phyloP scores from a whole-genome alignment of 345 rosid species.

The Hypericum perforatum region DNA sequence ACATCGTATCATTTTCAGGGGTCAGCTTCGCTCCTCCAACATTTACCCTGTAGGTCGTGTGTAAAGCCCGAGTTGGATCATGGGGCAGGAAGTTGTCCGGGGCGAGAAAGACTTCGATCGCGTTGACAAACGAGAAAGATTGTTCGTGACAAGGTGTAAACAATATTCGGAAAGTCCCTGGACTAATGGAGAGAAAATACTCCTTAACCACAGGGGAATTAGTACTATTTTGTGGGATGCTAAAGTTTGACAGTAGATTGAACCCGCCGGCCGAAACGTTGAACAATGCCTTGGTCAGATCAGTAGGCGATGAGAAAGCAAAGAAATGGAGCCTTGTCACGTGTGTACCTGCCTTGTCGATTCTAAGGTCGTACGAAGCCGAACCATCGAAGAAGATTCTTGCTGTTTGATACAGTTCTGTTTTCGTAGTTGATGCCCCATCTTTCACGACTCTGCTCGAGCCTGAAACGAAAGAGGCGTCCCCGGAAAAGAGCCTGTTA shows the following conservation, averaged over 20 bases:
- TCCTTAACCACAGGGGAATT: constrained; percentile 3
- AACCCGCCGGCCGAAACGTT: constrained; percentile 10
- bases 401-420: constrained; percentile 16
- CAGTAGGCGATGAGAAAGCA: constrained; percentile 2
- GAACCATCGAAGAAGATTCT: constrained; percentile 8
- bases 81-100: constrained; percentile 20
- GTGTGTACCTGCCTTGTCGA: constrained; percentile 4
- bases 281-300: constrained; percentile 10
- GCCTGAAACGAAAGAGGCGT: constrained; percentile 9
- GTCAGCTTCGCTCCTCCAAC: constrained; percentile 29
- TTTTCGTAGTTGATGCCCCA: background rate
- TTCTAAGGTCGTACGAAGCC: constrained; percentile 9
- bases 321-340: constrained; percentile 17
- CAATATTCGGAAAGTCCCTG: constrained; percentile 9
- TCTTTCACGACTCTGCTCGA: constrained; percentile 13
- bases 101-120: constrained; percentile 46
- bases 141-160: constrained; percentile 25
- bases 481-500: constrained; percentile 25
- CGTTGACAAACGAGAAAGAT: constrained; percentile 52
- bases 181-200: constrained; percentile 2
- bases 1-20: constrained; percentile 24
- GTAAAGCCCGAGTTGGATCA: constrained; percentile 14
- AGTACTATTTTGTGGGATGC: background rate
- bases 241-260: constrained; percentile 7
- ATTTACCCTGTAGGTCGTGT: constrained; percentile 28